phyloP scores from a whole-genome alignment of 169 alveolate species.

The Sarcocystis neurona region DNA sequence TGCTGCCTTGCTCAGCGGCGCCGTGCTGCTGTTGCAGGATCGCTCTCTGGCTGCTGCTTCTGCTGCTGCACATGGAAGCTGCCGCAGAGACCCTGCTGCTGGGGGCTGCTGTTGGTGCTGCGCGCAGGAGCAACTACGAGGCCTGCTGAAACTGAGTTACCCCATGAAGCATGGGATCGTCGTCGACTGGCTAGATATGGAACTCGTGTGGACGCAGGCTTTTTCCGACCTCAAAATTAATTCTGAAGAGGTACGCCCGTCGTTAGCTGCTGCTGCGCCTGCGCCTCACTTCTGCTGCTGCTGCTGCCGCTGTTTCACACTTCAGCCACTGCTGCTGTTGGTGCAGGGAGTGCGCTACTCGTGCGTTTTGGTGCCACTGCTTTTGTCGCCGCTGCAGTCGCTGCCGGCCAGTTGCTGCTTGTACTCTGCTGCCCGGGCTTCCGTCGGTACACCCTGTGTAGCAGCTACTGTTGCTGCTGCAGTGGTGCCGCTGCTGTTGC shows the following conservation, averaged over 20 bases:
- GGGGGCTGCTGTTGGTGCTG: background rate
- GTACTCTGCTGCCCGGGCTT: background rate
- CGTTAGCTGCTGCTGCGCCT: background rate
- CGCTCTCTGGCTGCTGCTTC: too few species aligned
- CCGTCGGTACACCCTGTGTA: too few species aligned
- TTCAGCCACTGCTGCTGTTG: too few species aligned
- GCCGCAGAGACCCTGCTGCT: too few species aligned
- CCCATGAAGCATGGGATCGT: conserved; percentile 90
- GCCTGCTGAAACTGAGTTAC: conserved; percentile 77
- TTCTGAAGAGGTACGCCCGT: conserved; percentile 86
- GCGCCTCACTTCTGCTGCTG: conserved; percentile 56
- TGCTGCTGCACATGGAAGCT: too few species aligned
- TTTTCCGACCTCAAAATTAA: conserved; percentile 95
- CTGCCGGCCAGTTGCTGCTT: background rate
- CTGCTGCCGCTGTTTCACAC: conserved; percentile 70
- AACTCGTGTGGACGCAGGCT: conserved; percentile 97
- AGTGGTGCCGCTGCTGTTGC: too few species aligned
- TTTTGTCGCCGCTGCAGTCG: background rate
- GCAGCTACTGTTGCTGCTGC: too few species aligned
- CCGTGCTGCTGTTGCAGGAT: too few species aligned
- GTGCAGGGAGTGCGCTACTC: too few species aligned
- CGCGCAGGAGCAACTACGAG: conserved; percentile 73
- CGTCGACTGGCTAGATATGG: conserved; percentile 99
- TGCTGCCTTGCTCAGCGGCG: too few species aligned
- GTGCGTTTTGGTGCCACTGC: background rate